A percentile compares a stretch with the other conserved stretches of the same genome.
Evolutionary conservation across 129 eudicot species (phyloP).

Genomic region (Daucus carota): DH1_v3.0 NC_030389.2:26789501-26790000

Average conservation of each 20-base stretch:
- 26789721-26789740: no score
- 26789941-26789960: neutral
- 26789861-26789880: constrained; percentile 1
- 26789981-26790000: neutral
- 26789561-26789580: no score
- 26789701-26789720: neutral
- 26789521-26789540: no score
- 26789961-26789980: neutral
- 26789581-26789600: no score
- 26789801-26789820: neutral
- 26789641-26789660: no score
- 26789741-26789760: neutral
- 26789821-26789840: constrained; percentile 15
- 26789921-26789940: constrained; percentile 13
- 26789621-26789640: no score
- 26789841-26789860: neutral
- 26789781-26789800: constrained; percentile 1
- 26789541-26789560: no score
- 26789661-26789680: neutral
- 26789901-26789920: neutral
- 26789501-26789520: no score
- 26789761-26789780: neutral
- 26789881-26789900: constrained; percentile 12
- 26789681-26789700: neutral
- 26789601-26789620: no score